Evolutionary conservation across 805 yeast species (phyloP).

Genomic region (Pichia nanzhaoensis): DNA sequence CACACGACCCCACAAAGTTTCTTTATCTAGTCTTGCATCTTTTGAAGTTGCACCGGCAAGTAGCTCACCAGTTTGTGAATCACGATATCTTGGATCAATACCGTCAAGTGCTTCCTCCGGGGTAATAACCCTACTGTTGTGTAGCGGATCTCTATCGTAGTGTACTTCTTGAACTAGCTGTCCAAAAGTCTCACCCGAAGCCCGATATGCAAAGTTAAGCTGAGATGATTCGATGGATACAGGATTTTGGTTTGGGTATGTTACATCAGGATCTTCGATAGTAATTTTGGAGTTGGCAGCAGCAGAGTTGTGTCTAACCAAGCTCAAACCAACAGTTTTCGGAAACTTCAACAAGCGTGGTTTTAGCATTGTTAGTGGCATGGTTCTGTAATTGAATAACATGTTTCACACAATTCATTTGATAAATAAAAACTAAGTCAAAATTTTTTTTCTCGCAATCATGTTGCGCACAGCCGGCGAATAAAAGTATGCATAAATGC

Average conservation of each 20-base stretch:
- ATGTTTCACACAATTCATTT: background rate
- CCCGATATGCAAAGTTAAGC: slow-evolving; percentile 31
- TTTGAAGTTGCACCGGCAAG: slow-evolving; percentile 36
- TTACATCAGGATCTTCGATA: slow-evolving; percentile 23
- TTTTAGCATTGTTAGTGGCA: background rate
- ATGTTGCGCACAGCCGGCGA: slow-evolving; percentile 5
- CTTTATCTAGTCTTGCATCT: slow-evolving; percentile 51
- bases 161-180: slow-evolving; percentile 35
- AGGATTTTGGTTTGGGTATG: slow-evolving; percentile 13
- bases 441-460: background rate
- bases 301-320: background rate
- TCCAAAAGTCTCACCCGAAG: slow-evolving; percentile 37
- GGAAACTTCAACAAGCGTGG: background rate
- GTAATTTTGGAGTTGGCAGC: slow-evolving; percentile 10
- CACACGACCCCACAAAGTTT: slow-evolving; percentile 51
- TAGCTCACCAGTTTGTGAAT: slow-evolving; percentile 27
- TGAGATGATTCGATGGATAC: slow-evolving; percentile 21
- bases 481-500: background rate
- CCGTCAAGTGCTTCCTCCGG: slow-evolving; percentile 32
- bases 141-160: slow-evolving; percentile 29
- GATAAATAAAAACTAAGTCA: background rate
- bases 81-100: slow-evolving; percentile 29
- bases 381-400: background rate
- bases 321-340: too few species aligned
- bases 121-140: slow-evolving; percentile 31